Conservation (phyloP, 2,329 filamentous ascomycete species). For the Pseudocercospora musae region DNA sequence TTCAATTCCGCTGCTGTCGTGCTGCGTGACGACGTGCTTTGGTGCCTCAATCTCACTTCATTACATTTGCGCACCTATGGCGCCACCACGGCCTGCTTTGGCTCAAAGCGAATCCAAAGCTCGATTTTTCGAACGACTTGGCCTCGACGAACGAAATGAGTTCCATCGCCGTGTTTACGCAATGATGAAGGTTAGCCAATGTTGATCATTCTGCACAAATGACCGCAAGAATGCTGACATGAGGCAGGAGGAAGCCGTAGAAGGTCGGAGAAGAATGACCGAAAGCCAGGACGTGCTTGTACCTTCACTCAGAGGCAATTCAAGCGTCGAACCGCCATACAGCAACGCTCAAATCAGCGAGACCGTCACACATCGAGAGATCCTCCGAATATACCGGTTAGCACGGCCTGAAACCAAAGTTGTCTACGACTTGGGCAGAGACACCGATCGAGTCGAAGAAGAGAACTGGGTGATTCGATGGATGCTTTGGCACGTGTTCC, state of each 20-base stretch:
- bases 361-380: conserved; percentile 46
- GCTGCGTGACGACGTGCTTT: neutral
- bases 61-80: conserved; percentile 21
- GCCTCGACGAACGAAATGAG: conserved; percentile 39
- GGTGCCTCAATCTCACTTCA: neutral
- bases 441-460: conserved; percentile 41
- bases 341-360: conserved; percentile 49
- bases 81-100: conserved; percentile 33
- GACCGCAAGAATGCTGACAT: neutral
- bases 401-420: conserved; percentile 40
- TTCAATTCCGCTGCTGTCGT: neutral
- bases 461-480: conserved; percentile 53
- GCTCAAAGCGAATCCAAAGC: conserved; percentile 47
- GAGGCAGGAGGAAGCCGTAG: conserved; percentile 42
- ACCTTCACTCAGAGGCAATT: conserved; percentile 34
- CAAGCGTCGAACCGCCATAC: conserved; percentile 39
- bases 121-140: conserved; percentile 43
- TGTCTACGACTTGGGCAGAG: conserved; percentile 44
- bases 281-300: conserved; percentile 39
- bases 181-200: conserved; percentile 42
- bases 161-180: conserved; percentile 39
- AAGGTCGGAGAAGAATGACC: conserved; percentile 43
- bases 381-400: conserved; percentile 40
- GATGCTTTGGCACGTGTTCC: conserved; percentile 52
- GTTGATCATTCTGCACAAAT: neutral